Base-by-base conservation (phyloP, 805 yeast species). In the Barnettozyma botsteinii region DNA sequence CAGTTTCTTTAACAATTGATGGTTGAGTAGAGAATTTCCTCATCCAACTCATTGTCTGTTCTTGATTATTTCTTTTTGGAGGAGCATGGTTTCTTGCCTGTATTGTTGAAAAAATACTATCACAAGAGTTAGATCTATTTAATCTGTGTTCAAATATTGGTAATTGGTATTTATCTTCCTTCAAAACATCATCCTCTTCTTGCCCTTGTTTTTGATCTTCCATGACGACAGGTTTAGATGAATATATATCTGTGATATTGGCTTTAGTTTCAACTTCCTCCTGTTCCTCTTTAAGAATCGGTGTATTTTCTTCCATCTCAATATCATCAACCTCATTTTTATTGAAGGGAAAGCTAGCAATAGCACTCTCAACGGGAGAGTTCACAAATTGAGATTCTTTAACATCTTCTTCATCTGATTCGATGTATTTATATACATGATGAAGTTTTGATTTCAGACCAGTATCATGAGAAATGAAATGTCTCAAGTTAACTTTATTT, bases 101-200 rank as follows among this genome's bases (percentile, higher is more conserved):
- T 44, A 51, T 48, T 4, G 45, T 44, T 8, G 58, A 52, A 38
- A 56, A 56, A 11, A 56, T 51, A 29, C 55, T 49, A 37, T 56
- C 59, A 42, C 56, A 55, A 2, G 60, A 56, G 34, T 52, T 56
- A 11, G 60, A 53, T 46, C 60, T 48, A 41, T 53, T 53, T 33
- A 56, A 45, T 22, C 38, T 49, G 33, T 53, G 59, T 23, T 49
- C 52, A 33, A 51, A 55, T 2, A 49, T 42, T 13, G 54, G 53
- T 1, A 40, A 15, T 8, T 30, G 13, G 23, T 37, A 41, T 18
- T 43, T 40, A 4, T 41, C 35, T 13, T 31, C 34, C 5, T 18
- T 11, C 9, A 28, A 17, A 4, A 10, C 31, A 11, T 28, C 21
- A 7, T 21, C 23, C 19, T 31, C 42, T 20, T 35, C 33, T 19